Evolutionary conservation across 2,329 filamentous ascomycete genomes (phyloP).

Genomic region (Coleophoma eucalyptorum): DNA sequence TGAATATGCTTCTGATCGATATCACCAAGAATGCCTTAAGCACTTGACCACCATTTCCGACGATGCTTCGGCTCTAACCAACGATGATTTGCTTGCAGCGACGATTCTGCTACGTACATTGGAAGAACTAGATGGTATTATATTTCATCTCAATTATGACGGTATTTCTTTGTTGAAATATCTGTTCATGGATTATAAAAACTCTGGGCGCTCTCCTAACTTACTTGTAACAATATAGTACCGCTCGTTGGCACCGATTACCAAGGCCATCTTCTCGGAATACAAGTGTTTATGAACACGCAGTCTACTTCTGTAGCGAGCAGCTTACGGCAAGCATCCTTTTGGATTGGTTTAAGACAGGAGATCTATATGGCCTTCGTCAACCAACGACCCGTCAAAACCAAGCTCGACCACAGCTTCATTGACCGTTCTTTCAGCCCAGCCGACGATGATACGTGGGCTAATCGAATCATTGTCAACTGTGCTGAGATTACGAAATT

Average conservation of each 20-base stretch:
- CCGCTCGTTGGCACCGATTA: background rate
- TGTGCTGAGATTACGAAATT: background rate
- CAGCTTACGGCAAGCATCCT: background rate
- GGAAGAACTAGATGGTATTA: background rate
- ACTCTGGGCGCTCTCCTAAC: background rate
- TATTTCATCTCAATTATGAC: background rate
- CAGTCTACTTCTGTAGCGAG: background rate
- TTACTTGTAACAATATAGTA: background rate
- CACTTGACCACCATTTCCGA: background rate
- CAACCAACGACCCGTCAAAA: background rate
- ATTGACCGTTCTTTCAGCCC: background rate
- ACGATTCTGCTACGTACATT: background rate
- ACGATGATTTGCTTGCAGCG: background rate
- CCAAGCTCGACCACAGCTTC: background rate
- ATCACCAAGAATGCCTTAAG: background rate
- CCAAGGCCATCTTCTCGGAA: background rate
- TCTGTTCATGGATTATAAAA: too few species aligned
- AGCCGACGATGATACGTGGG: background rate
- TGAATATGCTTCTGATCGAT: background rate
- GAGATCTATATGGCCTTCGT: conserved; percentile 1
- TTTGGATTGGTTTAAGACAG: background rate
- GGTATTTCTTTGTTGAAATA: too few species aligned
- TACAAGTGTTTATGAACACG: background rate
- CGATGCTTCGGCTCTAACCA: background rate
- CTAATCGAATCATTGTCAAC: background rate